A percentile compares a stretch with the other conserved stretches of the same genome.
Conservation (phyloP, 179 eudicot genomes). For the Corrigiola litoralis region DNA sequence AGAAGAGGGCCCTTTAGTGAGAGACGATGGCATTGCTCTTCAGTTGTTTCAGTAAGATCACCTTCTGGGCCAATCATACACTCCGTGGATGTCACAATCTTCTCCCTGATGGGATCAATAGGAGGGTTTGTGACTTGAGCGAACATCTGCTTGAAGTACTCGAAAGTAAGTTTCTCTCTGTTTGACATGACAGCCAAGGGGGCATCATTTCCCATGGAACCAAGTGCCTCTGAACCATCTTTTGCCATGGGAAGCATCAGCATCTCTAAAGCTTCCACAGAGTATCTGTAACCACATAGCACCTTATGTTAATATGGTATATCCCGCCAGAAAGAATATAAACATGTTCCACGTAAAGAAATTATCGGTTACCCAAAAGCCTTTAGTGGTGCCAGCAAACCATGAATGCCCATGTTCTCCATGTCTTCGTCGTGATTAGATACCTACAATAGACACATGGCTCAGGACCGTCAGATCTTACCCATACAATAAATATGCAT, state of each 20-base stretch:
- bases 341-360: background rate
- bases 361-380: conserved; percentile 78
- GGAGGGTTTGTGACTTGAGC: conserved; percentile 99
- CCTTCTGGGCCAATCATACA: conserved; percentile 99
- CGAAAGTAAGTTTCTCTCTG: conserved; percentile 92
- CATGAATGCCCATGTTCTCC: conserved; percentile 89
- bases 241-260: conserved; percentile 94
- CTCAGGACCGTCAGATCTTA: conserved; percentile 12
- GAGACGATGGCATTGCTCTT: conserved; percentile 91
- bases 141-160: conserved; percentile 98
- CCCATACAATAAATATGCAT: background rate
- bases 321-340: background rate
- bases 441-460: conserved; percentile 33
- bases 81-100: conserved; percentile 95
- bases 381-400: conserved; percentile 84
- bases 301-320: conserved; percentile 3
- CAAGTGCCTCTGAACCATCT: conserved; percentile 94
- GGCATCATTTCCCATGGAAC: conserved; percentile 99
- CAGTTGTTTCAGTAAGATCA: conserved; percentile 96
- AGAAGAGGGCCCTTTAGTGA: conserved; percentile 92
- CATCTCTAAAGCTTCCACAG: conserved; percentile 90
- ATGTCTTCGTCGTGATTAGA: conserved; percentile 62
- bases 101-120: conserved; percentile 95
- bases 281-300: conserved; percentile 54
- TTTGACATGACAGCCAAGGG: conserved; percentile 98